Base-by-base conservation (phyloP, 2,329 filamentous ascomycete genomes). In the Aspergillus tanneri region DNA sequence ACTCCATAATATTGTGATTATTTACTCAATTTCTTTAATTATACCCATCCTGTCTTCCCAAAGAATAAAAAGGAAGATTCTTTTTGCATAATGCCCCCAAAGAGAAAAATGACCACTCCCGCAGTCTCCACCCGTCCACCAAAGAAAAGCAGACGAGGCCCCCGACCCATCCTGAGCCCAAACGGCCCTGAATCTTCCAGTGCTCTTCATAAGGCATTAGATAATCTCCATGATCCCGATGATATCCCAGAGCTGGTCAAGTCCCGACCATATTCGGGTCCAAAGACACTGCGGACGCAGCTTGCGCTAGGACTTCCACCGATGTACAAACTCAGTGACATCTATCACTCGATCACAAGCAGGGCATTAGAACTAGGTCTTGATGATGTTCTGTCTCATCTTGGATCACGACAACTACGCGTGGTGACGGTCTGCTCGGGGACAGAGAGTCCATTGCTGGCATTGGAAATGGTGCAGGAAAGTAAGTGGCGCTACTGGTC, bases 401-500 rank as follows among this genome's bases (percentile, higher is more conserved):
- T 53, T 54, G 65, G 9, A 56, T 78, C 8, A 42, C 59, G 23
- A 47, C 71, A 42, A 64, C 72, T 86, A 21, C 69, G 76, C 7
- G 72, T 90, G 21, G 86, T 78, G 0, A 92, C 88, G 0, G 82
- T 90, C 73, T 91, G 87, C 62, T 90, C 87, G 1, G 88, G 88
- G 0, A 91, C 88, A 0, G 88, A 92, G 56, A 82, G 83, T 4
- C 88, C 88, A 0, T 69, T 92, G 2, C 72, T 90, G 1, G 84
- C 84, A 0, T 62, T 90, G 11, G 70, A 81, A 11, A 72, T 84
- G 63, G 68, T 89, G 37, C 65, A 70, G 30, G 71, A 79, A 12
- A 70, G 77, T 67, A 63, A 64, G 59, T 61, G 3, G 5, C 23
- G 28, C 34, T 8, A 21, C 22, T 39, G 23, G 8, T 16, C 1